Base-by-base conservation (phyloP, 352 stramenopile genomes). In the Pythium sukuiense region DNA sequence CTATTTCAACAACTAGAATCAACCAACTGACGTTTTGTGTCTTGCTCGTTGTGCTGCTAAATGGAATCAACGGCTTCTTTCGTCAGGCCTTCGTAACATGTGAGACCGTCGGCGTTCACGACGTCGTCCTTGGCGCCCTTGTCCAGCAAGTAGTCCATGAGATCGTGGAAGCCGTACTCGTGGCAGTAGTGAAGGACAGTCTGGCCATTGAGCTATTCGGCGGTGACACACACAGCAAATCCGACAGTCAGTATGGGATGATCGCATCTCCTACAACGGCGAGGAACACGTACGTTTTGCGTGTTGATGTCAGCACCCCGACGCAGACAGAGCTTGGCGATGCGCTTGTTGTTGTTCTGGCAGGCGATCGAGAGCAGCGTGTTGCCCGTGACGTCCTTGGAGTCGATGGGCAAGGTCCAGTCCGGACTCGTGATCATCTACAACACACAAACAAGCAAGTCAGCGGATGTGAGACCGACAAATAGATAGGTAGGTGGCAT, bases 301-400 rank as follows among this genome's bases (percentile, higher is more conserved):
- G 89, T 94, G 71, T 99, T 97, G 67, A 98, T 87, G 41, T 98
- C 89, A 33, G 94, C 93, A 16, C 91, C 95, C 32, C 91, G 87
- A 5, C 95, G 90, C 29, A 99, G 65, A 69, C 88, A 97, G 7
- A 99, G 81, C 80, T 98, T 99, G 41, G 84, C 83, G 48, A 99
- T 98, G 52, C 95, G 84, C 73, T 98, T 98, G 78, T 98, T 98
- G 71, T 96, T 97, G 81, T 99, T 99, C 65, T 99, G 95, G 32
- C 87, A 97, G 0, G 93, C 95, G 27, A 98, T 79, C 33, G 89
- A 94, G 12, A 99, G 76, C n/a, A 99, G 65, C 2, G 90, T 97
- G 62, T 99, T 98, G 37, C 94, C 95, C 20, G 89, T 87, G 7
- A 83, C 79, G 61, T 99, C 95, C 64, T 96, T 93, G 49, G 90